phyloP scores from a whole-genome alignment of 805 yeast species.

The Komagataella pseudopastoris region DNA sequence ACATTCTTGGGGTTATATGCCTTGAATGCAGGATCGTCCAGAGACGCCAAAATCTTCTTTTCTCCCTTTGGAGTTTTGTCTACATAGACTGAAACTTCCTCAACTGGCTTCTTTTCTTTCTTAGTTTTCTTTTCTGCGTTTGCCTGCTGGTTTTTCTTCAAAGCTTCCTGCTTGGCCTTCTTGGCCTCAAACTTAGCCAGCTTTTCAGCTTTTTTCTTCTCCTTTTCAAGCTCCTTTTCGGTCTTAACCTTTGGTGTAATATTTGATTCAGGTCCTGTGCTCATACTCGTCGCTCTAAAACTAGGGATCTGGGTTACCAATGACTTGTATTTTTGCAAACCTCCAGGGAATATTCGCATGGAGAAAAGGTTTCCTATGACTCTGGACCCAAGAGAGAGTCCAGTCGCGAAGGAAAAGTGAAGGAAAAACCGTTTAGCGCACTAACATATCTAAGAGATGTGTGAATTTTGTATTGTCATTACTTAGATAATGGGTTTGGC shows the following conservation, averaged over 20 bases:
- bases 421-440: not conserved
- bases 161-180: slow-evolving; percentile 57
- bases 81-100: slow-evolving; percentile 70
- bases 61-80: slow-evolving; percentile 83
- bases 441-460: not conserved
- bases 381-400: not conserved
- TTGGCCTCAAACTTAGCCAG: slow-evolving; percentile 61
- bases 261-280: not conserved
- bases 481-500: slow-evolving; percentile 22
- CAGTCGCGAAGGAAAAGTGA: not conserved
- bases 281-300: not conserved
- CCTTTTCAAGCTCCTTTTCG: slow-evolving; percentile 67
- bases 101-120: slow-evolving; percentile 56
- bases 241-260: slow-evolving; percentile 22
- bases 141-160: slow-evolving; percentile 29
- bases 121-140: slow-evolving; percentile 36
- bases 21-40: slow-evolving; percentile 87
- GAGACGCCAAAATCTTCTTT: slow-evolving; percentile 73
- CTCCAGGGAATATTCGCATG: not conserved
- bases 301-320: not conserved
- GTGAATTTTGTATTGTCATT: not conserved
- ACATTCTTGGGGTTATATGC: slow-evolving; percentile 89
- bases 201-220: slow-evolving; percentile 41
- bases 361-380: not conserved
- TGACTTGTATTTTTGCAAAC: not conserved